These are phyloP conservation scores for Rutstroemia sydowiana DNA, from an alignment of 2,329 filamentous ascomycete genomes.

Conservation along the genomic window DNA sequence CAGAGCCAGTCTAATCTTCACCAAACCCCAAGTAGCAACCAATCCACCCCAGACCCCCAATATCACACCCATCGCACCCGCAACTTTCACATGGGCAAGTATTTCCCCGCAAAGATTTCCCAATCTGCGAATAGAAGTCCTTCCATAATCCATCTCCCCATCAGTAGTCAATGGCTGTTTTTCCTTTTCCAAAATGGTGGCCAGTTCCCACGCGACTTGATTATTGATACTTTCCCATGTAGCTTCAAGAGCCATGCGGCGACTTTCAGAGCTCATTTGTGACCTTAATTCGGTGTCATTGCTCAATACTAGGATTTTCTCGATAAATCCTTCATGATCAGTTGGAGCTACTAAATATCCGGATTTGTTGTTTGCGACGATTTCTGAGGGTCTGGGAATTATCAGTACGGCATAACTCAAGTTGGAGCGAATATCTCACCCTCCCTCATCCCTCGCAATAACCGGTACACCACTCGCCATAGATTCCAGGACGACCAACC, in stretches of 20 bases:
- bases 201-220: constrained; percentile 58
- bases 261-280: constrained; percentile 41
- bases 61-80: constrained; percentile 23
- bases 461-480: constrained; percentile 67
- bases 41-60: constrained; percentile 25
- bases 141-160: constrained; percentile 23
- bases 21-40: constrained; percentile 24
- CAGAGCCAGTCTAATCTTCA: no score
- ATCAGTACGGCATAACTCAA: not conserved
- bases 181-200: constrained; percentile 30
- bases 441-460: constrained; percentile 61
- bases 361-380: constrained; percentile 50
- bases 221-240: constrained; percentile 70
- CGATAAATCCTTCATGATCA: constrained; percentile 53
- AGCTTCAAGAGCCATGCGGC: constrained; percentile 51
- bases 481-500: constrained; percentile 61
- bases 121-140: constrained; percentile 15
- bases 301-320: constrained; percentile 43
- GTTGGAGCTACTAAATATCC: constrained; percentile 54
- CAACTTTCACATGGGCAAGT: constrained; percentile 18
- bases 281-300: constrained; percentile 37
- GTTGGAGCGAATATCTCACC: not conserved
- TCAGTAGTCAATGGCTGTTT: constrained; percentile 8
- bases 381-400: constrained; percentile 50
- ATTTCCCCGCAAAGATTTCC: constrained; percentile 13